These are phyloP conservation scores for Kazachstania africana DNA, from an alignment of 805 yeast species.

Conservation along the genomic window DNA sequence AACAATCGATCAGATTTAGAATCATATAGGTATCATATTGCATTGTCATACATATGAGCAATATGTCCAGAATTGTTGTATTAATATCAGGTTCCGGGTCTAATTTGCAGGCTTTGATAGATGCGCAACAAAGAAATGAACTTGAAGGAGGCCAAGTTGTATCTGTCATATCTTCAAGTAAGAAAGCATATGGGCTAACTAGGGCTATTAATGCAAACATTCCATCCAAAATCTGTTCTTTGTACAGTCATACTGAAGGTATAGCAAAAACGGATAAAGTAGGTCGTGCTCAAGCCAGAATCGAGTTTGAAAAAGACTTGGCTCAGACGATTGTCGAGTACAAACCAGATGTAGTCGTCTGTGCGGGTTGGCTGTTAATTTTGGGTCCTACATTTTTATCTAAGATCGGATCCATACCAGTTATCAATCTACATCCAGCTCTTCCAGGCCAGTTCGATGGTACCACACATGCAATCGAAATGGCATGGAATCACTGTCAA, in stretches of 20 bases:
- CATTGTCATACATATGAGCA: no score
- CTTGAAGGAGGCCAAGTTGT: conserved; percentile 43
- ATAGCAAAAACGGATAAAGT: conserved; percentile 57
- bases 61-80: conserved; percentile 35
- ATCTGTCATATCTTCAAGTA: conserved; percentile 74
- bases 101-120: conserved; percentile 89
- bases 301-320: conserved; percentile 64
- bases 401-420: conserved; percentile 58
- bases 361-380: conserved; percentile 98
- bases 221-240: conserved; percentile 59
- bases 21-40: no score
- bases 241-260: conserved; percentile 63
- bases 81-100: conserved; percentile 92
- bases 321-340: conserved; percentile 52
- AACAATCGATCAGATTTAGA: no score
- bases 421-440: conserved; percentile 93
- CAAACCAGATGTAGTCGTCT: conserved; percentile 77
- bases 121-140: conserved; percentile 37
- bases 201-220: conserved; percentile 65
- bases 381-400: conserved; percentile 64
- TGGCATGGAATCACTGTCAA: conserved; percentile 94
- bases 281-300: conserved; percentile 50
- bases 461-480: conserved; percentile 80
- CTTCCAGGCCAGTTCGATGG: conserved; percentile 96
- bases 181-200: conserved; percentile 75